Evolutionary conservation across 768 basidiomycete species (phyloP), one percentile per base, ranked within the genome.

Genomic region (Leccinum boreale): DNA sequence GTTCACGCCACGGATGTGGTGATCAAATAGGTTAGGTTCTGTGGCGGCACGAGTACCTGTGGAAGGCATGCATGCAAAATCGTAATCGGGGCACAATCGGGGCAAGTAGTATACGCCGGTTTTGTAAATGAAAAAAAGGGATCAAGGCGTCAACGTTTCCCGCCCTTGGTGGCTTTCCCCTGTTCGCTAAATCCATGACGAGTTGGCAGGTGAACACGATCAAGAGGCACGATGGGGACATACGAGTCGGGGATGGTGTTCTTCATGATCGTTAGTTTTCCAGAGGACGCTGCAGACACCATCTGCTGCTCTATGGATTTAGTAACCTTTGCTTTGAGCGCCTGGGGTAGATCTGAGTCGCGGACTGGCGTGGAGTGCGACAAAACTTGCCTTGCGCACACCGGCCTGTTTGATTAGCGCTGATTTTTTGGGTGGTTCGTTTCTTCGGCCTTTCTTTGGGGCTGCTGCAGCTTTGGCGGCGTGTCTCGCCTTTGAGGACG

Each of bases 201-300:
- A 63, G 58, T 29, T 21, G 19, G 42, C 42, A 21, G 5, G 26
- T 46, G 39, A 29, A 50, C 6, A 23, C 33, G 45, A 55, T 52
- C 54, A 4, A 36, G 14, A 17, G 15, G 33, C 12, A 17, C n/a
- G 4, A 10, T 7, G 29, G 42, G 39, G 48, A 56, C 71, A 53
- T 62, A 74, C 73, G 61, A 28, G 45, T 71, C 67, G 12, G 63
- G 63, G 10, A 72, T 77, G 14, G 75, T 72, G 59, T 86, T 83
- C 75, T 90, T 91, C 93, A 98, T 93, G 70, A 98, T 94, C 28
- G 92, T 92, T 60, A 98, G 79, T 71, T 92, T 93, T 39, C 94
- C 94, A 45, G 86, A 79, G 5, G 91, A 93, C 3, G 94, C 94
- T 7, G 93, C 93, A 50, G 85, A 77, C 12, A 92, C 90, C 85